A percentile compares a stretch with the other conserved stretches of the same genome.
phyloP scores from a whole-genome alignment of 2,329 filamentous ascomycete genomes.

The Pseudocercospora musae region DNA sequence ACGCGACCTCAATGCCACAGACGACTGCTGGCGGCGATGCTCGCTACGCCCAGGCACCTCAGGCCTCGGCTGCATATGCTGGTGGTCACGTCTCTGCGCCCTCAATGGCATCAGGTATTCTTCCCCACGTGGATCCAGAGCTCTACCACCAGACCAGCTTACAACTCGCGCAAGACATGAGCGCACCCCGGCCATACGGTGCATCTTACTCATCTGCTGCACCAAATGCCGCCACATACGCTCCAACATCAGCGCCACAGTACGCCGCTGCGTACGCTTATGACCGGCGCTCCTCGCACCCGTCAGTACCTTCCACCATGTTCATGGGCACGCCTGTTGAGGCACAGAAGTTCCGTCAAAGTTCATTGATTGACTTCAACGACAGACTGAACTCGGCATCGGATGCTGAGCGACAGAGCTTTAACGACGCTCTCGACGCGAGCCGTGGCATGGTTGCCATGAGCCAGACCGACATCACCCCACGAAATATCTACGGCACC shows the following conservation, averaged over 20 bases:
- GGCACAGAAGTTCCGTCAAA: slow-evolving; percentile 52
- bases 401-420: slow-evolving; percentile 63
- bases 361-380: slow-evolving; percentile 62
- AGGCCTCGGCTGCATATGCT: slow-evolving; percentile 55
- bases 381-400: slow-evolving; percentile 54
- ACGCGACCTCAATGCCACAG: slow-evolving; percentile 62
- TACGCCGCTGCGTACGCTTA: slow-evolving; percentile 62
- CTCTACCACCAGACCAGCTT: slow-evolving; percentile 63
- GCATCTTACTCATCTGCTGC: slow-evolving; percentile 69
- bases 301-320: slow-evolving; percentile 65
- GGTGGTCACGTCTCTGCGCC: slow-evolving; percentile 65
- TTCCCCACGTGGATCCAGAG: slow-evolving; percentile 54
- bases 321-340: slow-evolving; percentile 49
- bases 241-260: slow-evolving; percentile 65
- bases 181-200: slow-evolving; percentile 64
- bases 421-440: slow-evolving; percentile 86
- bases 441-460: slow-evolving; percentile 93
- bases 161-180: slow-evolving; percentile 69
- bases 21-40: slow-evolving; percentile 56
- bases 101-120: slow-evolving; percentile 67
- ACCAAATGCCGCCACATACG: slow-evolving; percentile 65
- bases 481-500: slow-evolving; percentile 77
- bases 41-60: slow-evolving; percentile 32
- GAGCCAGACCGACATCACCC: slow-evolving; percentile 80
- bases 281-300: slow-evolving; percentile 74